Base-by-base conservation (phyloP, 2,329 filamentous ascomycete species). In the Fusarium annulatum region DNA sequence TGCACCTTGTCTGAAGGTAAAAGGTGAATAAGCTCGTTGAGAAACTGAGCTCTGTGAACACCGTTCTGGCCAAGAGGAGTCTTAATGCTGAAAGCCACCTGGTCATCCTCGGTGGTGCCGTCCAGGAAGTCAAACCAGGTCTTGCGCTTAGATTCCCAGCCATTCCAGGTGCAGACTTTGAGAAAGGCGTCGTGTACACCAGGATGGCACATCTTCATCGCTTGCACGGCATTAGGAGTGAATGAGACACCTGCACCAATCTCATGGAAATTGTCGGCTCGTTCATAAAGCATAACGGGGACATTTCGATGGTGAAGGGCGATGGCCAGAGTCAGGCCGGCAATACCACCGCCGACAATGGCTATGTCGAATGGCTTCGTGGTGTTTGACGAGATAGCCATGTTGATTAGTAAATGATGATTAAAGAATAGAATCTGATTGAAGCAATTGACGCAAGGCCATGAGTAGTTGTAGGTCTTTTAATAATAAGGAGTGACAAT, bases 201-300 rank as follows among this genome's bases (percentile, higher is more conserved):
- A 0, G 82, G 81, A 58, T 83, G 81, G 12, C 86, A 78, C 19
- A 78, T 58, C 10, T 66, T 70, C 80, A 89, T 84, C 19, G 86
- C 85, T 16, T 80, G 79, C 69, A 88, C 83, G 4, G 86, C 86
- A 68, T 87, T 88, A n/a, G 86, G 85, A 12, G 82, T 85, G 72
- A 88, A 85, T 7, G 85, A 86, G 33, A 89, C 85, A 12, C 87
- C 87, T 0, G 87, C 86, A 0, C 87, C 87, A 9, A 86, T 84
- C 69, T 87, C 86, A 6, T 82, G 79, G 60, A 86, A 84, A 2
- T 77, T 75, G 0, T 79, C 53, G 0, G 85, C 82, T 10, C 84
- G 83, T 73, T 89, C 87, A 71, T 86, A 88, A 7, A 88, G 63
- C 1, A 79, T 84, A 67, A 83, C 86, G 1, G 80, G 73, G 21